Evolutionary conservation across 192 early-diverging fungal species (phyloP), one percentile per base, ranked within the genome.

Genomic region (Coemansia sp.): DNA sequence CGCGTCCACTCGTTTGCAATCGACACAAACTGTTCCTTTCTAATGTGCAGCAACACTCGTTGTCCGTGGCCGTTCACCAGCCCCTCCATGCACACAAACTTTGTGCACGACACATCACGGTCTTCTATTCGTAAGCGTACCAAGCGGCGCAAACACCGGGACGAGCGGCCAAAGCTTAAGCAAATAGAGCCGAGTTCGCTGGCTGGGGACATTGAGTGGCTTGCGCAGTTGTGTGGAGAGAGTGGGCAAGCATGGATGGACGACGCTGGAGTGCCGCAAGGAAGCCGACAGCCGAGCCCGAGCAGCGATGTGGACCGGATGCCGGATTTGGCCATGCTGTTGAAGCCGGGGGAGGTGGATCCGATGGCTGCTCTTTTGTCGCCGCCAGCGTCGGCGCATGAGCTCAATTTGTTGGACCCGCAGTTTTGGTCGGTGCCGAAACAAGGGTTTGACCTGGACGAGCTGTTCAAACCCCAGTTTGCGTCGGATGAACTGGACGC

Each of bases 41-140:
- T 51, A 13, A 78, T 78, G 75, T 78, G 75, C 57, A 41, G 70
- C 24, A 78, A 78, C 43, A 27, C 68, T 10, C 37, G 16, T 12
- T 78, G 75, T 63, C 65, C 75, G 12, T 78, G 75, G 75, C 75
- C 75, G 11, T 78, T 78, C 39, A 71, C 73, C 23, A 48, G 65
- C 59, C 22, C 45, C 5, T 41, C 63, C 16, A 72, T 78, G 75
- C 47, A 23, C 43, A 48, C 48, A 11, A 68, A 62, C 57, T 78
- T 78, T 73, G 70, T 68, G 29, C 67, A 73, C 22, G 75, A 78
- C 66, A 53, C 66, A 1, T 47, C 70, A 0, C 64, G 72, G 24
- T 66, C 75, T 27, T 78, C 75, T 12, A 72, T 78, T 32, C 66
- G 70, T 12, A 73, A 69, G 51, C 69, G 66, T 22, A 66, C 75